A percentile compares a stretch with the other conserved stretches of the same genome.
phyloP scores from a whole-genome alignment of 1,139 yeast genomes.

The Kodamaea fungicola region DNA sequence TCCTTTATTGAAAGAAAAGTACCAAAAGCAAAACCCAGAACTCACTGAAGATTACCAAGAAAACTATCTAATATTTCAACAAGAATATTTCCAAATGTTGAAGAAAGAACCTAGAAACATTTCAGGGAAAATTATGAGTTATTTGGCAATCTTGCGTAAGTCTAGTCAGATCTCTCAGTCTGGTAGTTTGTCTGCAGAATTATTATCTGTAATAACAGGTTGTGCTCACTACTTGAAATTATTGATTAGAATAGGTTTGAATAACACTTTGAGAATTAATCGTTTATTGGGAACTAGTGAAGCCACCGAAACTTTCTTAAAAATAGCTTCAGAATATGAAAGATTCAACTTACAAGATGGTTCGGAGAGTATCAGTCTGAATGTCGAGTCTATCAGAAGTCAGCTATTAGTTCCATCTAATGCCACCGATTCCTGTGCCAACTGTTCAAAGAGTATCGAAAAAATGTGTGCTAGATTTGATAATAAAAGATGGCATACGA shows the following conservation, averaged over 20 bases:
- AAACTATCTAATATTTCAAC: conserved; percentile 1
- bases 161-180: conserved; percentile 46
- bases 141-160: conserved; percentile 67
- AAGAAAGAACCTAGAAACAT: conserved; percentile 86
- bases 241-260: conserved; percentile 75
- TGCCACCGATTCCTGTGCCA: conserved; percentile 74
- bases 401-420: conserved; percentile 47
- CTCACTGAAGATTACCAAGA: conserved; percentile 3
- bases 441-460: conserved; percentile 76
- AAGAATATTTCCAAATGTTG: conserved; percentile 26
- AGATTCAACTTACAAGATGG: conserved; percentile 16
- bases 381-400: conserved; percentile 41
- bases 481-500: conserved; percentile 74
- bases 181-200: conserved; percentile 54
- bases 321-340: conserved; percentile 49
- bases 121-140: conserved; percentile 75
- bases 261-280: conserved; percentile 69
- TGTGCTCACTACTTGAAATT: conserved; percentile 90
- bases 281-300: conserved; percentile 52
- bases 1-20: conserved; percentile 11
- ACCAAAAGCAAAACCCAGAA: conserved; percentile 6
- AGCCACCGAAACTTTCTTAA: conserved; percentile 63
- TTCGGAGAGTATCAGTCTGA: conserved; percentile 11
- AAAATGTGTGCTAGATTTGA: conserved; percentile 66
- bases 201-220: conserved; percentile 83